Base-by-base conservation (phyloP, 305 asterid species). In the Fraxinus xanthoxyloides region DNA sequence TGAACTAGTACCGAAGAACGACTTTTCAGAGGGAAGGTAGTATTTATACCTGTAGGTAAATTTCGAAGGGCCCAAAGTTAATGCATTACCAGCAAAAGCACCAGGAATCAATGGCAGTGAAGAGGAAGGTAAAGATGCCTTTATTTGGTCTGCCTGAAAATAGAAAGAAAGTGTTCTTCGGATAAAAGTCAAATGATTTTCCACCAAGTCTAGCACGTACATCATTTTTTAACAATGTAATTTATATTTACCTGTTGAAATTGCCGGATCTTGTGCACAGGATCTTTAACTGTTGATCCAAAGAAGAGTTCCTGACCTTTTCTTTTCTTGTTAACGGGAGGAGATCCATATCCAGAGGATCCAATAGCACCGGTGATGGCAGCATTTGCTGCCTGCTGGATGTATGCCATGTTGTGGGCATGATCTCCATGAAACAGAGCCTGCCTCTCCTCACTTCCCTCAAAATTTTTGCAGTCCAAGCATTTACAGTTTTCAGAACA, bases 51-150 rank as follows among this genome's bases (percentile, higher is more conserved):
- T 92, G 85, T 96, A 96, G 23, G 94, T 90, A 87, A 92, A 93
- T 86, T 94, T 94, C 46, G 99, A 94, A 79, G 97, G 93, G 85
- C 93, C 93, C 88, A 91, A 65, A 65, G 90, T 89, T 48, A 97
- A 75, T 51, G 89, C 75, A 87, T 86, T 93, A 85, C 92, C 89
- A 75, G 87, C 87, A 79, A 89, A 89, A 85, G 90, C 81, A 82
- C 90, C 90, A 84, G 97, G 89, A 78, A 75, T 74, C 82, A 95
- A 87, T 77, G 95, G 78, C 77, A 81, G 75, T 31, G 96, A 86
- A 65, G 97, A 83, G 84, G 93, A 87, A 69, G 96, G 87, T 30
- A 79, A 84, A 78, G 92, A 82, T 84, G 91, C 85, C 85, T 90
- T 96, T 35, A 59, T 82, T 82, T 92, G 95, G 85, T 90, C 90